These are phyloP conservation scores for Suillus alpinus DNA, from an alignment of 768 basidiomycete species.

Conservation along the genomic window DNA sequence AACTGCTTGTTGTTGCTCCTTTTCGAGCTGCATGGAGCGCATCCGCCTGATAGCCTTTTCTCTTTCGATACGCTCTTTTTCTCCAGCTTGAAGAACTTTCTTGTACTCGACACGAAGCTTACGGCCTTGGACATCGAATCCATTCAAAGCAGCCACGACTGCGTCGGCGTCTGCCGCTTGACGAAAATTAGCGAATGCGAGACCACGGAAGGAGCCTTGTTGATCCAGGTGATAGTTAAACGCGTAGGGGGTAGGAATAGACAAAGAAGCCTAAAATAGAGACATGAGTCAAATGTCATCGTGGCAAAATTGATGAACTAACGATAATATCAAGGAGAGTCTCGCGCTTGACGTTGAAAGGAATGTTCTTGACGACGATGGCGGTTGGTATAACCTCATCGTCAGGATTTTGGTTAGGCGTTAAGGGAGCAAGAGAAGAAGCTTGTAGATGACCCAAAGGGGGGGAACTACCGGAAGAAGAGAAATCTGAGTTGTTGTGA, in stretches of 20 bases:
- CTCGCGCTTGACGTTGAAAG: conserved; percentile 97
- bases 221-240: conserved; percentile 99
- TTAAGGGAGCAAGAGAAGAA: conserved; percentile 45
- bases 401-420: conserved; percentile 54
- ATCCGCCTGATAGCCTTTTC: conserved; percentile 98
- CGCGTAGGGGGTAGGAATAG: conserved; percentile 95
- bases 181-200: conserved; percentile 98
- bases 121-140: conserved; percentile 93
- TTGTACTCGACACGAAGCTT: conserved; percentile 99
- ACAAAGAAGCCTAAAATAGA: conserved; percentile 68
- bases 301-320: conserved; percentile 31
- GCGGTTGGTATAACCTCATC: conserved; percentile 98
- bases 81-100: conserved; percentile 97
- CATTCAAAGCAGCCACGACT: conserved; percentile 93
- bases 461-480: conserved; percentile 82
- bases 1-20: conserved; percentile 57
- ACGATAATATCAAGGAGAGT: conserved; percentile 96
- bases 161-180: conserved; percentile 89
- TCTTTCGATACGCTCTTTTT: conserved; percentile 97
- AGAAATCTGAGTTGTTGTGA: conserved; percentile 85
- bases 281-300: conserved; percentile 6
- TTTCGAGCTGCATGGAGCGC: conserved; percentile 95
- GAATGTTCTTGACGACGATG: conserved; percentile 99
- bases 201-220: conserved; percentile 91
- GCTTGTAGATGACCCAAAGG: conserved; percentile 47